These are phyloP conservation scores for Ochetophila trinervis DNA, from an alignment of 306 rosid species.

Conservation along the genomic window DNA sequence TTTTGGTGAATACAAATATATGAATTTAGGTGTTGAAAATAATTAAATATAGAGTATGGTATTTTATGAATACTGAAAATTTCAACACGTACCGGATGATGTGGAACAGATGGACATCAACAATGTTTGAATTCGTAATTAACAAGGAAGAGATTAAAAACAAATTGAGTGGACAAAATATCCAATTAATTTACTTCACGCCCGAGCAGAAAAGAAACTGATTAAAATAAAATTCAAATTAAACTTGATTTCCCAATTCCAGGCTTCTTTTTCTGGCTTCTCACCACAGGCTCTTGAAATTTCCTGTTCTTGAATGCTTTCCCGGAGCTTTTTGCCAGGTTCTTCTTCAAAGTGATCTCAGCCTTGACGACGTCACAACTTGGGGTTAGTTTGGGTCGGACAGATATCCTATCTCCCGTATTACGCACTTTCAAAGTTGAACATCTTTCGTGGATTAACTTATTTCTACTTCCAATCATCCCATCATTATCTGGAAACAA, in stretches of 20 bases:
- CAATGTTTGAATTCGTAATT: too few relatives aligned
- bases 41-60: too few relatives aligned
- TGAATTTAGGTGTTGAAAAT: too few relatives aligned
- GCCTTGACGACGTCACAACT: conserved; percentile 2
- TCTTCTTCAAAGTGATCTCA: conserved; percentile 7
- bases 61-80: too few relatives aligned
- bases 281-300: not conserved
- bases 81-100: too few relatives aligned
- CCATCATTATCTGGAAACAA: conserved; percentile 49
- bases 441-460: conserved; percentile 13
- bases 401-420: conserved; percentile 11
- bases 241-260: conserved; percentile 15
- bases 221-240: not conserved
- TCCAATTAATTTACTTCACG: too few relatives aligned
- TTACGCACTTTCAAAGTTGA: conserved; percentile 18
- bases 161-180: too few relatives aligned
- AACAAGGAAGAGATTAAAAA: too few relatives aligned
- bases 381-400: conserved; percentile 13
- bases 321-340: conserved; percentile 11
- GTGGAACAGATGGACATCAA: too few relatives aligned
- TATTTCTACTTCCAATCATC: conserved; percentile 46
- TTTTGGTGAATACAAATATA: too few relatives aligned
- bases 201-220: not conserved
- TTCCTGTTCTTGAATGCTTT: not conserved
- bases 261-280: conserved; percentile 1